Conservation (phyloP, 257 asterid species). For the Craterostigma plantagineum region DNA sequence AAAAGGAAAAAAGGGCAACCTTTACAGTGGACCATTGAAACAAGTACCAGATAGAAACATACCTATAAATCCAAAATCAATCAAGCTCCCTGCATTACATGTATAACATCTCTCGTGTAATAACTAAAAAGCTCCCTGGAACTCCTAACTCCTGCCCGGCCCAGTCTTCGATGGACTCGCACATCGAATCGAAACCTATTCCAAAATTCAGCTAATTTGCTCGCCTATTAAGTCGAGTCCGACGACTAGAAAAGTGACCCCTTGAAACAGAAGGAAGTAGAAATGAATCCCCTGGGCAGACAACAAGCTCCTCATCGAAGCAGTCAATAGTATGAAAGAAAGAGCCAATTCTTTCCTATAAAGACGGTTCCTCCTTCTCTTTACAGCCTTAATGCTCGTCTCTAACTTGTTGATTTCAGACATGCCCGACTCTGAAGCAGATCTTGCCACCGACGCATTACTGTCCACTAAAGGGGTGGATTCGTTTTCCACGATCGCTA, state of each 20-base stretch:
- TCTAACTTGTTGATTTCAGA: slow-evolving; percentile 47
- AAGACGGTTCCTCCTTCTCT: slow-evolving; percentile 37
- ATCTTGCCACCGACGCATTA: slow-evolving; percentile 23
- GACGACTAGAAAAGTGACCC: slow-evolving; percentile 61
- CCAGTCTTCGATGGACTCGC: no score
- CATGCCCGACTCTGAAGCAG: slow-evolving; percentile 55
- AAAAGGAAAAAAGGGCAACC: not conserved
- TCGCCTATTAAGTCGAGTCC: slow-evolving; percentile 93
- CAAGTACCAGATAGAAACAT: no score
- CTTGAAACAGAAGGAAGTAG: slow-evolving; percentile 84
- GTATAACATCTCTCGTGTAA: no score
- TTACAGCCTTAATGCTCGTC: slow-evolving; percentile 30
- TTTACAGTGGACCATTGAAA: not conserved
- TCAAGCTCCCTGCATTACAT: no score
- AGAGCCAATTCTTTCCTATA: slow-evolving; percentile 80
- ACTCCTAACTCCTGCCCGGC: no score
- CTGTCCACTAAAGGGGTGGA: no score
- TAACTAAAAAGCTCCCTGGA: no score
- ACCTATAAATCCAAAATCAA: no score
- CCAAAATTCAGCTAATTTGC: slow-evolving; percentile 17
- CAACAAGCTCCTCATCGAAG: slow-evolving; percentile 77
- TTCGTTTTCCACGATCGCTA: slow-evolving; percentile 36
- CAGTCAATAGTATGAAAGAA: slow-evolving; percentile 57
- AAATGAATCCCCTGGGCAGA: slow-evolving; percentile 87
- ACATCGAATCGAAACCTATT: no score